Percentiles rank a stretch among this genome's conserved stretches.
phyloP scores from a whole-genome alignment of 495 filamentous ascomycete genomes.

The Bacidia rubella region DNA sequence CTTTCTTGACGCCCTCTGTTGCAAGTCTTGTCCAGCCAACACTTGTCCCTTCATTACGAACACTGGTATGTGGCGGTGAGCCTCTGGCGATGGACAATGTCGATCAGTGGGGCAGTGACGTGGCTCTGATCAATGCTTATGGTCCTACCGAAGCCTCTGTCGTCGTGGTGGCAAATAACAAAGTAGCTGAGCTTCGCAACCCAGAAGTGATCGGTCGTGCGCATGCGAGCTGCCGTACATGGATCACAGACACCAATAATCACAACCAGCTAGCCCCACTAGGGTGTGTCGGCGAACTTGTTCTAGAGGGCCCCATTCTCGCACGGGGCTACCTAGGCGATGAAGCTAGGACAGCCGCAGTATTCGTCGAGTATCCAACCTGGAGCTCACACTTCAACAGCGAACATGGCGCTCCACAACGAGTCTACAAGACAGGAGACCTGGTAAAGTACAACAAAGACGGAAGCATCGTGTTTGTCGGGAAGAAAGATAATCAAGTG shows the following conservation, averaged over 20 bases:
- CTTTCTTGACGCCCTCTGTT: slow-evolving; percentile 41
- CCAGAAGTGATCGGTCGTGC: slow-evolving; percentile 37
- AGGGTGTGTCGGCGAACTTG: slow-evolving; percentile 41
- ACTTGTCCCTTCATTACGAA: slow-evolving; percentile 30
- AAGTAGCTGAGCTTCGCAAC: slow-evolving; percentile 11
- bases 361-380: slow-evolving; percentile 30
- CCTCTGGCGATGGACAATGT: slow-evolving; percentile 36
- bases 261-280: slow-evolving; percentile 34
- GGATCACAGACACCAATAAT: slow-evolving; percentile 42
- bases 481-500: slow-evolving; percentile 24
- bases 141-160: slow-evolving; percentile 42
- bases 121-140: slow-evolving; percentile 42
- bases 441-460: slow-evolving; percentile 19
- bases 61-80: slow-evolving; percentile 35
- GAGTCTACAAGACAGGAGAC: slow-evolving; percentile 25
- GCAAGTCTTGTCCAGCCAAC: slow-evolving; percentile 36
- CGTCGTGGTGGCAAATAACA: slow-evolving; percentile 20
- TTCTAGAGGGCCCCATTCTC: slow-evolving; percentile 34
- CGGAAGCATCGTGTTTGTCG: slow-evolving; percentile 19
- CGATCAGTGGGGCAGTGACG: slow-evolving; percentile 37
- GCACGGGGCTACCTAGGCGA: slow-evolving; percentile 42
- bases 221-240: slow-evolving; percentile 31
- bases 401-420: slow-evolving; percentile 18
- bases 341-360: slow-evolving; percentile 34
- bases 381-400: slow-evolving; percentile 17